Evolutionary conservation across 2,329 filamentous ascomycete genomes (phyloP).

Genomic region (Sphaerostilbella broomeana): DNA sequence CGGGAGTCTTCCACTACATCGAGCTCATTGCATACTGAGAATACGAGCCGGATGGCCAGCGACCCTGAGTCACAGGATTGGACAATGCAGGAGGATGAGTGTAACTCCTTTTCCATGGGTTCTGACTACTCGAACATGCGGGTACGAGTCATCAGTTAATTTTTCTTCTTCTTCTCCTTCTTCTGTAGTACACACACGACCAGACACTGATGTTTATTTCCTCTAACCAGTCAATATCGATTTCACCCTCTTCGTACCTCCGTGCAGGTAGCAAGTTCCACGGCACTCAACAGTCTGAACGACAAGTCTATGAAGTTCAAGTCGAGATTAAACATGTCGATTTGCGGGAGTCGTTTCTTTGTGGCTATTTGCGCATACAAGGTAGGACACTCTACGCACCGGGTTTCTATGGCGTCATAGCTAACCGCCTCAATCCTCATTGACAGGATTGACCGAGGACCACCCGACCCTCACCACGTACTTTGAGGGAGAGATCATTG

Average conservation of each 20-base stretch:
- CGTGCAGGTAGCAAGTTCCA: slow-evolving; percentile 81
- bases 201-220: no score
- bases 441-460: slow-evolving; percentile 79
- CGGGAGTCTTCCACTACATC: slow-evolving; percentile 17
- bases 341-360: slow-evolving; percentile 87
- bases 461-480: slow-evolving; percentile 97
- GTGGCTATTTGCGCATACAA: slow-evolving; percentile 92
- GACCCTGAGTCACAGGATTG: slow-evolving; percentile 20
- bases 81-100: slow-evolving; percentile 24
- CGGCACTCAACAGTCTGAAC: slow-evolving; percentile 88
- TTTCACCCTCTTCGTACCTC: slow-evolving; percentile 78
- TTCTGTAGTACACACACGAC: not conserved
- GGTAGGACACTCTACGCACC: slow-evolving; percentile 42
- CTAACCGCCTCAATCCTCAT: slow-evolving; percentile 3
- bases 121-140: slow-evolving; percentile 31
- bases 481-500: slow-evolving; percentile 97
- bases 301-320: slow-evolving; percentile 89
- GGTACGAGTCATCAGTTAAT: slow-evolving; percentile 21
- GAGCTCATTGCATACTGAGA: slow-evolving; percentile 12
- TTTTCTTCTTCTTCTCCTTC: not conserved
- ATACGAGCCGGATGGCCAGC: slow-evolving; percentile 16
- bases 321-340: slow-evolving; percentile 97
- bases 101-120: slow-evolving; percentile 32
- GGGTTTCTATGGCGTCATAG: slow-evolving; percentile 11
- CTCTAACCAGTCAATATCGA: slow-evolving; percentile 58